Conservation (phyloP, 257 asterid genomes). For the Prunella vulgaris region DNA sequence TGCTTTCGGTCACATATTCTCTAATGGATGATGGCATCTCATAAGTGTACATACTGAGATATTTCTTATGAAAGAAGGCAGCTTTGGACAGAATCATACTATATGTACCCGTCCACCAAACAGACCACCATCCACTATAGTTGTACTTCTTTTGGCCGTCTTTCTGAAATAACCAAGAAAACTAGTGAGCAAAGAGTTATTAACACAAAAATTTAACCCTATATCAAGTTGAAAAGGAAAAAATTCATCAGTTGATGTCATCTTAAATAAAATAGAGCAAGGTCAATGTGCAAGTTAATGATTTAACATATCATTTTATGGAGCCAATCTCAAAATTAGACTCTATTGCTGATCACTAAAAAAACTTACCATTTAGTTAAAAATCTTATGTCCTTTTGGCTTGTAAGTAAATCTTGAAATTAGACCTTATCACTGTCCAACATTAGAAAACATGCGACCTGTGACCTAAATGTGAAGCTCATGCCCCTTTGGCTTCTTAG, state of each 20-base stretch:
- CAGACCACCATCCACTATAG: slow-evolving; percentile 83
- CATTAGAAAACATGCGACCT: neutral
- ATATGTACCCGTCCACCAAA: slow-evolving; percentile 81
- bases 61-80: slow-evolving; percentile 73
- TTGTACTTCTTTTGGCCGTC: slow-evolving; percentile 34
- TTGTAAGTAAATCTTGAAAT: neutral
- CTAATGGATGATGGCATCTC: slow-evolving; percentile 79
- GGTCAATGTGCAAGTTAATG: neutral
- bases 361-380: neutral
- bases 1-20: slow-evolving; percentile 57
- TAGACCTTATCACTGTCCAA: neutral
- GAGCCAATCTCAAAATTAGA: neutral
- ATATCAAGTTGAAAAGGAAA: neutral
- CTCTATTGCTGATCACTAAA: neutral
- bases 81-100: slow-evolving; percentile 80
- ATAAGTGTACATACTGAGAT: slow-evolving; percentile 62
- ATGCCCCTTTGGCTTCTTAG: slow-evolving; percentile 9
- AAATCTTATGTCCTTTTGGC: neutral
- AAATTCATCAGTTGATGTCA: neutral
- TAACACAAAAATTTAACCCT: neutral
- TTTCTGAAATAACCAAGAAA: slow-evolving; percentile 37
- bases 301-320: neutral
- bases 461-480: neutral
- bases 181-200: neutral
- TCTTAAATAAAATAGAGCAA: neutral